A percentile compares a stretch with the other conserved stretches of the same genome.
These are phyloP conservation scores for Boletus barrowsii DNA, from an alignment of 768 basidiomycete genomes.

Conservation along the genomic window DNA sequence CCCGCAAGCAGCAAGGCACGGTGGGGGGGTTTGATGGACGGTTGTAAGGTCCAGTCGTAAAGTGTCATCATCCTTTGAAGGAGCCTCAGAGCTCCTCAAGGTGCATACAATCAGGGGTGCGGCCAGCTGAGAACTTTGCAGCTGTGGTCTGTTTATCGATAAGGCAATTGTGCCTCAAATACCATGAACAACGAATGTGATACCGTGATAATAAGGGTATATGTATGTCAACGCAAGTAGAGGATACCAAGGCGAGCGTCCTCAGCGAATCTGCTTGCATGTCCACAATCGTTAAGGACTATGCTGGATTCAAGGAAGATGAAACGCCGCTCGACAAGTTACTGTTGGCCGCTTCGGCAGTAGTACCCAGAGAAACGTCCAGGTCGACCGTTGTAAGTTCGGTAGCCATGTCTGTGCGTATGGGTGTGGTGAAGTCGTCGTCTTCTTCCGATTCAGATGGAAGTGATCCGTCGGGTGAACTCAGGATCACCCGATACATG, in stretches of 20 bases:
- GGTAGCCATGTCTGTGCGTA: neutral
- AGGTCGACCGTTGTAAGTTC: neutral
- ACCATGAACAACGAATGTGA: no score
- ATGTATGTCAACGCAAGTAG: no score
- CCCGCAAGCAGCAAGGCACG: no score
- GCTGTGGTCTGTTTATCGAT: no score
- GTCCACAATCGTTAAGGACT: neutral
- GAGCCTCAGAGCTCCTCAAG: no score
- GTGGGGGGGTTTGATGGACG: no score
- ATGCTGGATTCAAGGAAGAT: neutral
- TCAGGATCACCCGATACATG: neutral
- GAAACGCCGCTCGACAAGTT: neutral
- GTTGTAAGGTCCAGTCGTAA: no score
- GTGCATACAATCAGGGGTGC: no score
- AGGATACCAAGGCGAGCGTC: neutral
- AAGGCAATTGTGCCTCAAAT: no score
- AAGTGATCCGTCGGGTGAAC: neutral
- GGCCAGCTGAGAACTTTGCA: no score
- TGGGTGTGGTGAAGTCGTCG: neutral
- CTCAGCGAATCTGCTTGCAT: neutral
- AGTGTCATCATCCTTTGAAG: no score
- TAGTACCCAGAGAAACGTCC: neutral
- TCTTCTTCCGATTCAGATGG: neutral
- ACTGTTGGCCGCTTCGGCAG: neutral
- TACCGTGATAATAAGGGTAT: no score